Evolutionary conservation across 2,329 filamentous ascomycete genomes (phyloP), one percentile per base, ranked within the genome.

Genomic region (Aspergillus sp.): DNA sequence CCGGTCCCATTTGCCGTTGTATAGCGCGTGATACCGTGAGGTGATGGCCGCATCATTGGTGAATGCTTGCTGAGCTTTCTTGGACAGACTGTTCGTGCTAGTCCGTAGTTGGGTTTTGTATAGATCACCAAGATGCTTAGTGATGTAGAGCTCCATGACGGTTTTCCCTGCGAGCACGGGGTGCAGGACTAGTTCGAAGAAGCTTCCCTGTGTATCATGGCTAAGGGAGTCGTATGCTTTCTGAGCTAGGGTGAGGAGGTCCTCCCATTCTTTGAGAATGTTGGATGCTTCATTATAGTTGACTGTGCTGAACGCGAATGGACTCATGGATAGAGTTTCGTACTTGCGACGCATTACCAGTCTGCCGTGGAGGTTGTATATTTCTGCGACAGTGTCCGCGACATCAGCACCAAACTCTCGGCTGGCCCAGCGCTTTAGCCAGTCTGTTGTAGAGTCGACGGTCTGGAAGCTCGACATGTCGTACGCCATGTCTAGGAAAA

Each of bases 121-220:
- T 15, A 41, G 34, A 15, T 41, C 13, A 41, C 4, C 34, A 11
- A 13, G 34, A 15, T 15, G 11, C 15, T 41, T 78, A 1, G 78
- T 79, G 50, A 86, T 79, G 69, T 83, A 79, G 60, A 85, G 83
- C 62, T 85, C 80, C 64, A 87, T 79, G 43, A 86, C 82, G 51
- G 83, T 85, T 31, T 83, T 80, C 22, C 84, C 87, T 3, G 85
- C 86, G 23, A 85, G 78, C 13, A 85, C 81, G 0, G 87, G 86
- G 64, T 89, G 87, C 9, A 87, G 78, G 5, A 89, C 80, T 66
- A 85, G 82, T 72, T 90, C 81, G 72, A 87, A 90, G 71, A 87
- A 91, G 2, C 88, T 82, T 0, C 87, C 78, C 68, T 85, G 81
- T 11, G 80, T 74, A 90, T 87, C 34, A 4, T 13, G 11, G 9